A percentile compares a stretch with the other conserved stretches of the same genome.
Evolutionary conservation across 2,329 filamentous ascomycete species (phyloP).

Genomic region (Pezicula carpinea): DNA sequence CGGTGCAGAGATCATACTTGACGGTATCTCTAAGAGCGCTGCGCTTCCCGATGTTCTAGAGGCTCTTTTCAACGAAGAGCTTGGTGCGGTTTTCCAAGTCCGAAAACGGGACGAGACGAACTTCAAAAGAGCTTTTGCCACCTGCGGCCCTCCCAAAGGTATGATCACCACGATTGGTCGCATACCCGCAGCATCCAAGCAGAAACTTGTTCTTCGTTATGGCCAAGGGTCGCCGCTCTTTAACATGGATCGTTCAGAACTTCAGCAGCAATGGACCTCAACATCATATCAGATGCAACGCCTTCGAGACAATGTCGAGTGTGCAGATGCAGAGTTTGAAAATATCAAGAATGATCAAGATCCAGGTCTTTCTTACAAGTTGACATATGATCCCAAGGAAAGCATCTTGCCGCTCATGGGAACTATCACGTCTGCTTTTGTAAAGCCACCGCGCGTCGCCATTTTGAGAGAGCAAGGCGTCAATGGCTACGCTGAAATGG

Average conservation of each 20-base stretch:
- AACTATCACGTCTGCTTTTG: conserved; percentile 47
- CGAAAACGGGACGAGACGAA: conserved; percentile 76
- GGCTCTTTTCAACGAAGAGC: conserved; percentile 90
- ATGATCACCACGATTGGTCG: conserved; percentile 81
- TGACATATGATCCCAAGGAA: conserved; percentile 73
- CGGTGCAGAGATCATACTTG: conserved; percentile 79
- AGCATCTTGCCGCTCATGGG: conserved; percentile 64
- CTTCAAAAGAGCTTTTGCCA: conserved; percentile 88
- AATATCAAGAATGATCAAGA: conserved; percentile 71
- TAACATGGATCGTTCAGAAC: conserved; percentile 61
- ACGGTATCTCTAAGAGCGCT: conserved; percentile 61
- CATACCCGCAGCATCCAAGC: conserved; percentile 63
- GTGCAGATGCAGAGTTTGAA: conserved; percentile 78
- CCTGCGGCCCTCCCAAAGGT: conserved; percentile 76
- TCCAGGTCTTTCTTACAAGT: conserved; percentile 78
- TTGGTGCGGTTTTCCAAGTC: conserved; percentile 94
- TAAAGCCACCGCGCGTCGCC: conserved; percentile 68
- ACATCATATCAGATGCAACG: conserved; percentile 92
- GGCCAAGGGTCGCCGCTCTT: conserved; percentile 60
- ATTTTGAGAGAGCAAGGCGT: conserved; percentile 94
- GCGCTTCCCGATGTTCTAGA: conserved; percentile 60
- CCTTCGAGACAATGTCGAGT: conserved; percentile 80
- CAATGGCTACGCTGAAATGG: conserved; percentile 96
- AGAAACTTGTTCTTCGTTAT: conserved; percentile 72
- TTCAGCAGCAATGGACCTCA: conserved; percentile 84